Base-by-base conservation (phyloP, 495 filamentous ascomycete species). In the Lasiosphaeria hispida region DNA sequence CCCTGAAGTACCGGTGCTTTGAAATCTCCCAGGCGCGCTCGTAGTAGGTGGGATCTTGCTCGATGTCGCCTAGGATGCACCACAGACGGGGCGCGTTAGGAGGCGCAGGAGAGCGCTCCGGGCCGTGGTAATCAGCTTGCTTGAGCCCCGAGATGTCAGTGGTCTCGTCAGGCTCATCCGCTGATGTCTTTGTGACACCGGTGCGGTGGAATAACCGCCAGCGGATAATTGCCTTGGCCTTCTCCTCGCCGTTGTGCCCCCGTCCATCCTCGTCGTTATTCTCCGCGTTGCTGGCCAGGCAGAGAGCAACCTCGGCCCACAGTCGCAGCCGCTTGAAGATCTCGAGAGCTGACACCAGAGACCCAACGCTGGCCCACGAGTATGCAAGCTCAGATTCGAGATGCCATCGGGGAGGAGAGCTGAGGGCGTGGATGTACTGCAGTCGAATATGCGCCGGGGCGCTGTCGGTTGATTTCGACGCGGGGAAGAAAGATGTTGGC, bases 221-320 rank as follows among this genome's bases (percentile, higher is more conserved):
- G 34, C 88, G 84, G 15, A 97, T 75, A 35, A 96, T 79, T 7
- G 75, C 77, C 51, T 80, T 84, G 3, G 91, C 94, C 68, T 92
- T 94, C 15, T 87, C 88, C 72, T 97, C 94, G 8, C 73, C 77
- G 19, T 69, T 71, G 33, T 66, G 72, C 3, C 77, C 75, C 4
- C 76, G 70, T 10, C 75, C 77, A 19, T 71, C 74, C 42, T 85
- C 79, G 38, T 95, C 91, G 1, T 87, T 88, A 1, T 83, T 83
- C 10, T 87, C 88, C 0, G 74, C 74, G 55, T 69, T 69, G 37
- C 69, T 75, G 7, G 80, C 79, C 68, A 87, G 90, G 70, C 94
- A 99, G 1, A 99, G 80, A 0, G 95, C 94, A 8, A 89, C 90
- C 74, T 99, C 94, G 9, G 94, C 88, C 92, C 93, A 97, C 74